Evolutionary conservation across 208 protist species (phyloP), one percentile per base, ranked within the genome.

Genomic region (Wallacemonas sp.): DNA sequence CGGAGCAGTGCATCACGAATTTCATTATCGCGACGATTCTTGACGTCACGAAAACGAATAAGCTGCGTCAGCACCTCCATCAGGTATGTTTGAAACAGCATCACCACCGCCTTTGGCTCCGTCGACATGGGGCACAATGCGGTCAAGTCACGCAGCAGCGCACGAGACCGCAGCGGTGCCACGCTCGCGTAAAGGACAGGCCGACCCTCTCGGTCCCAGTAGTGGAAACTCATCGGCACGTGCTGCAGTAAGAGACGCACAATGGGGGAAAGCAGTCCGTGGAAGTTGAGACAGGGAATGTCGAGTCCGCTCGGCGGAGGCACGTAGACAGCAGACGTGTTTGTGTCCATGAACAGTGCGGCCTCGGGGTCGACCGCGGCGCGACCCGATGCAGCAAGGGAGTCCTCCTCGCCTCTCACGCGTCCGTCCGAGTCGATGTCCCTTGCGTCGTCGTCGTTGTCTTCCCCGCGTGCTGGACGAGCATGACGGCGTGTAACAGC

Each of bases 171-270:
- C 2, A 92, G 37, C 4, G 34, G 19, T 1, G 55, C 55, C 22
- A 92, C 45, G 0, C 59, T 63, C 29, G 72, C 63, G 57, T 90
- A 92, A 71, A 88, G 61, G n/a, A 90, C 76, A 2, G 86, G 86
- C 46, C 66, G 79, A 3, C 83, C 86, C 21, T 76, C 55, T 9
- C 80, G 76, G 65, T 92, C 86, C 69, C 78, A 88, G 71, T 90
- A 86, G 54, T 92, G 86, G 36, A 92, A 78, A 26, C 66, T 73
- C 17, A 78, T 76, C 6, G 76, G 70, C 13, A 80, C 61, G 45
- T 83, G 64, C 42, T 72, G 55, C 15, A 66, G 59, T 9, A 92
- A 59, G 24, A 67, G 52, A 3, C 42, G 52, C 22, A 83, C 34
- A 24, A 92, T 92, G n/a, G 85, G 81, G 42, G 65, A 3, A 21